Conservation (phyloP, 176 grass and related monocot species). For the Otatea glauca region DNA sequence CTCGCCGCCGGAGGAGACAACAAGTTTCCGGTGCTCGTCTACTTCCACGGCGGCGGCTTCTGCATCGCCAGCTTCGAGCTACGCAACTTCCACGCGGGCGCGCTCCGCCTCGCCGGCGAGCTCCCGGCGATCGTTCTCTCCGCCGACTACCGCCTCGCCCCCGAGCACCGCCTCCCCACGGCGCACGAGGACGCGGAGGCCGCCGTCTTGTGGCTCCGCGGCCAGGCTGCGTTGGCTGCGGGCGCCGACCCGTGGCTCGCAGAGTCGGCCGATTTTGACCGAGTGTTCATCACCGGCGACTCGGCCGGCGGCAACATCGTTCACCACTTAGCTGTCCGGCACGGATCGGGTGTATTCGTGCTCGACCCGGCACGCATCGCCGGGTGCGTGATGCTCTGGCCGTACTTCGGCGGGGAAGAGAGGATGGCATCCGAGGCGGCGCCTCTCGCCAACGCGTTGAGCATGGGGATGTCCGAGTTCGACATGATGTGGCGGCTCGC, state of each 20-base stretch:
- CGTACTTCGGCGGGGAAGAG: slow-evolving; percentile 46
- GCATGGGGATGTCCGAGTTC: background rate
- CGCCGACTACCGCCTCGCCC: slow-evolving; percentile 70
- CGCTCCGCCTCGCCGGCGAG: slow-evolving; percentile 56
- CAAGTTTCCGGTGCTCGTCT: slow-evolving; percentile 55
- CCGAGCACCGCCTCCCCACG: slow-evolving; percentile 67
- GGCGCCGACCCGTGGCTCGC: slow-evolving; percentile 44
- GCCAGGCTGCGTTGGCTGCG: background rate
- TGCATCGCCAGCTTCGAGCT: slow-evolving; percentile 48
- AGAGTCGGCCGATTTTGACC: slow-evolving; percentile 37
- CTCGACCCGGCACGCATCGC: slow-evolving; percentile 21
- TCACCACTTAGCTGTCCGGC: slow-evolving; percentile 47
- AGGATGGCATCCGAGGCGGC: slow-evolving; percentile 43
- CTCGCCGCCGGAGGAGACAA: background rate
- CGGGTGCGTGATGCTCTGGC: slow-evolving; percentile 42
- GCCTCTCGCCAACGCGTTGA: background rate
- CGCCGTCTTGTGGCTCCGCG: slow-evolving; percentile 52
- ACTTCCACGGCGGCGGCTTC: slow-evolving; percentile 70
- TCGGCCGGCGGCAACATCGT: slow-evolving; percentile 57
- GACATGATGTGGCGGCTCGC: slow-evolving; percentile 78
- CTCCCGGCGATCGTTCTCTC: slow-evolving; percentile 57
- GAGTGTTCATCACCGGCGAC: slow-evolving; percentile 49
- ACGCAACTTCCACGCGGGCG: slow-evolving; percentile 36
- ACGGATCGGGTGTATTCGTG: background rate
- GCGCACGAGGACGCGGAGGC: slow-evolving; percentile 47